Percentiles rank a stretch among this genome's conserved stretches.
These are phyloP conservation scores for Blastocystis sp. DNA, from an alignment of 352 stramenopile species.

Conservation along the genomic window DNA sequence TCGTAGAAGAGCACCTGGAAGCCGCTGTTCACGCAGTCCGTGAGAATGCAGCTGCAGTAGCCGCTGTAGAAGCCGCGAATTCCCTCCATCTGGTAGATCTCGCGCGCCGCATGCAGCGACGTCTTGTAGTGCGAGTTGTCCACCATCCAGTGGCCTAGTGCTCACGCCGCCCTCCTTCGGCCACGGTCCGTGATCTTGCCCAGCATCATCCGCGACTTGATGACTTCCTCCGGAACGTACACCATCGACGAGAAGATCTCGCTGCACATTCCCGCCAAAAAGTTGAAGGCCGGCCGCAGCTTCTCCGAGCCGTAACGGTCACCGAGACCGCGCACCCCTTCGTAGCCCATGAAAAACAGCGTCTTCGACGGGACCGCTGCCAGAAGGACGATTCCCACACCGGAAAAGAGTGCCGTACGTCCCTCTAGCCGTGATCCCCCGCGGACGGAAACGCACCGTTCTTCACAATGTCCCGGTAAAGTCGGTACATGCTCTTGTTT, in stretches of 20 bases:
- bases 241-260: constrained; percentile 46
- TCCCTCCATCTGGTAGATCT: constrained; percentile 28
- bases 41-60: constrained; percentile 44
- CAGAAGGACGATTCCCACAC: constrained; percentile 35
- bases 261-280: constrained; percentile 40
- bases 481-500: constrained; percentile 10
- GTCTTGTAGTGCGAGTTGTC: constrained; percentile 52
- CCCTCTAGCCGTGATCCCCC: not conserved
- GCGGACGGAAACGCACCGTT: not conserved
- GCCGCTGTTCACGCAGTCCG: constrained; percentile 40
- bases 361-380: constrained; percentile 32
- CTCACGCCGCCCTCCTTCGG: not conserved
- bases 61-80: constrained; percentile 52
- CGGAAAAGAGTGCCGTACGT: constrained; percentile 32
- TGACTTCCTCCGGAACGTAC: constrained; percentile 41
- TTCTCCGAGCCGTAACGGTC: not conserved
- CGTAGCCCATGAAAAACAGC: constrained; percentile 48
- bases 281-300: constrained; percentile 28
- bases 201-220: constrained; percentile 50
- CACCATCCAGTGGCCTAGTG: constrained; percentile 34
- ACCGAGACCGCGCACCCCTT: constrained; percentile 21
- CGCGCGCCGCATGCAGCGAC: constrained; percentile 24
- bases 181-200: constrained; percentile 29
- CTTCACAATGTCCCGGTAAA: constrained; percentile 12
- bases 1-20: constrained; percentile 54